A percentile compares a stretch with the other conserved stretches of the same genome.
phyloP scores from a whole-genome alignment of 305 asterid genomes.

The Fraxinus sp. region DNA sequence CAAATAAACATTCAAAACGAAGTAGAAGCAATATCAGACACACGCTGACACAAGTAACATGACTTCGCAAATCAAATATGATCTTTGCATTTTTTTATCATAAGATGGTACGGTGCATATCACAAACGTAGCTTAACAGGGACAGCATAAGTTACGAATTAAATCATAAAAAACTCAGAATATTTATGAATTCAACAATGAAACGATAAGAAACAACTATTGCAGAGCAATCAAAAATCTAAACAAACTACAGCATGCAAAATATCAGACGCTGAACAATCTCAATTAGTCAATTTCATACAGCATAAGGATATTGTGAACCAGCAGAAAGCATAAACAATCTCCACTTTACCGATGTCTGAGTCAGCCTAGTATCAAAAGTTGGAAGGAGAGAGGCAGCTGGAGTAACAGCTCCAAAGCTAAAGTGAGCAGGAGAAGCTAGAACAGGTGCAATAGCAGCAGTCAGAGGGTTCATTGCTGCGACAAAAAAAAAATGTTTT shows the following conservation, averaged over 20 bases:
- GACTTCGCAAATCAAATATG: slow-evolving; percentile 20
- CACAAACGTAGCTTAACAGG: background rate
- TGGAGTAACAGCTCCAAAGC: slow-evolving; percentile 60
- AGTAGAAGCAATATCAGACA: slow-evolving; percentile 8
- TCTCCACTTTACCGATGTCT: slow-evolving; percentile 55
- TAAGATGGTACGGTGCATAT: background rate
- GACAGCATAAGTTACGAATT: background rate
- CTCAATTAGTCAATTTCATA: slow-evolving; percentile 14
- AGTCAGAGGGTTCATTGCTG: slow-evolving; percentile 47
- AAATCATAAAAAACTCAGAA: background rate
- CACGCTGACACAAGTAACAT: slow-evolving; percentile 1
- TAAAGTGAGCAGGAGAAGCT: slow-evolving; percentile 68
- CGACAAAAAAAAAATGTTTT: slow-evolving; percentile 14
- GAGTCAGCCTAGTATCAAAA: slow-evolving; percentile 67
- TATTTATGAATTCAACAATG: slow-evolving; percentile 11
- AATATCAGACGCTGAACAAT: background rate
- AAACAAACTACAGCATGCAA: slow-evolving; percentile 14
- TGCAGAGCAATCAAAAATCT: background rate
- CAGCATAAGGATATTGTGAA: slow-evolving; percentile 12
- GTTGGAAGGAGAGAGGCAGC: slow-evolving; percentile 67
- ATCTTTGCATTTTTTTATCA: background rate
- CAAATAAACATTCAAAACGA: background rate
- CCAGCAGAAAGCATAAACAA: slow-evolving; percentile 14
- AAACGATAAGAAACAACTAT: background rate
- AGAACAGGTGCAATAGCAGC: slow-evolving; percentile 57